Base-by-base conservation (phyloP, 169 alveolate species). In the Eimeria necatrix region DNA sequence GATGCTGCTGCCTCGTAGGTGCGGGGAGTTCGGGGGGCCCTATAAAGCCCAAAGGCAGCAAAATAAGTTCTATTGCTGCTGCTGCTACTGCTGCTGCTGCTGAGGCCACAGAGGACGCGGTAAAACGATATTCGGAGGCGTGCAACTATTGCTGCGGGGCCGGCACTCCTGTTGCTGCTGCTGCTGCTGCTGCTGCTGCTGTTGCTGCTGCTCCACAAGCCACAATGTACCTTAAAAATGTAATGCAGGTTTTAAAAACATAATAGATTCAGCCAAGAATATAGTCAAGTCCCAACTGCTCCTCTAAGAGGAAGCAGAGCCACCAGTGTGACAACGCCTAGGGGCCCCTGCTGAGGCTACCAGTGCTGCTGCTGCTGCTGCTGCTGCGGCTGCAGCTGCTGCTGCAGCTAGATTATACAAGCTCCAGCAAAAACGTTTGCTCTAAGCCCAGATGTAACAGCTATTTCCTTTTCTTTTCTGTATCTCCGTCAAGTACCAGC, bases 311-410 rank as follows among this genome's bases (percentile, higher is more conserved):
- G 0, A 32, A 32, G 41, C 41, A 10, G 7, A n/a, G 14, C 74
- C 74, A 61, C 74, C 74, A 20, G 22, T 61, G 74, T n/a, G 18
- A 61, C 9, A 61, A 20, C 18, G 24, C 14, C 74, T 26, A 61
- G 74, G 74, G 74, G 74, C 74, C 74, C 74, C 74, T 26, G 18
- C 74, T 61, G 74, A n/a, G 18, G 74, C 74, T 61, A 32, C 74
- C 41, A n/a, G n/a, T n/a, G 41, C 41, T 61, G 74, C 74, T 10
- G 74, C 74, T 10, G 74, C 74, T 10, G 74, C 74, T 10, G 74
- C 24, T 10, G 74, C 74, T 10, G 74, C 74, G 18, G 74, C 74
- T 61, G 74, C 74, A 20, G 74, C 1, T 61, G 74, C 74, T 61
- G 74, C 24, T 8, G 74, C 12, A 16, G 22, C 24, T 16, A 32